These are phyloP conservation scores for Nicotiana tomentosiformis DNA, from an alignment of 257 asterid genomes.

Conservation along the genomic window DNA sequence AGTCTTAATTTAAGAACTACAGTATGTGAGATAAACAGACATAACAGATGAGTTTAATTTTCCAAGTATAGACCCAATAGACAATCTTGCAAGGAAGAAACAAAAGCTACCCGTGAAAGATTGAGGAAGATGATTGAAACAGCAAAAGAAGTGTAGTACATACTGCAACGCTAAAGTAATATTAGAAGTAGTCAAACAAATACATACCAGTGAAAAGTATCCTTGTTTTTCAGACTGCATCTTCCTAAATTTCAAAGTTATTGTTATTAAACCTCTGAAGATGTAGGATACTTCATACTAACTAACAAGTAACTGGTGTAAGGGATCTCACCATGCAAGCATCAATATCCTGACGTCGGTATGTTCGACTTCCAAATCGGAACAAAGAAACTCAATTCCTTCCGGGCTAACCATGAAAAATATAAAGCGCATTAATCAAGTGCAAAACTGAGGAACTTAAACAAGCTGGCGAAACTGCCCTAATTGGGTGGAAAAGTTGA, in stretches of 20 bases:
- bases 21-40: neutral
- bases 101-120: neutral
- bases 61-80: neutral
- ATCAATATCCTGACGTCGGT: constrained; percentile 74
- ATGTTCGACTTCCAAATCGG: constrained; percentile 74
- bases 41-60: neutral
- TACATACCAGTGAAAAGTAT: constrained; percentile 63
- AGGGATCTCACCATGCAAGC: constrained; percentile 69
- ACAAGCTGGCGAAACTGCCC: neutral
- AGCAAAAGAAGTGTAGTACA: neutral
- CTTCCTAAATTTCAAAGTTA: constrained; percentile 45
- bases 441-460: neutral
- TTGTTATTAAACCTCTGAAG: constrained; percentile 15
- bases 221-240: constrained; percentile 94
- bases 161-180: neutral
- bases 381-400: constrained; percentile 73
- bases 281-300: constrained; percentile 5
- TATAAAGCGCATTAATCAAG: neutral
- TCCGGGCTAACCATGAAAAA: constrained; percentile 54
- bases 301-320: neutral
- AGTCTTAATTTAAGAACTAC: neutral
- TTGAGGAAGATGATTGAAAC: neutral
- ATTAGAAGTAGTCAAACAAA: neutral
- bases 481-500: neutral
- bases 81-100: neutral